A percentile compares a stretch with the other conserved stretches of the same genome.
Evolutionary conservation across 2,329 filamentous ascomycete species (phyloP).

Genomic region (Penicillium glabrum): DNA sequence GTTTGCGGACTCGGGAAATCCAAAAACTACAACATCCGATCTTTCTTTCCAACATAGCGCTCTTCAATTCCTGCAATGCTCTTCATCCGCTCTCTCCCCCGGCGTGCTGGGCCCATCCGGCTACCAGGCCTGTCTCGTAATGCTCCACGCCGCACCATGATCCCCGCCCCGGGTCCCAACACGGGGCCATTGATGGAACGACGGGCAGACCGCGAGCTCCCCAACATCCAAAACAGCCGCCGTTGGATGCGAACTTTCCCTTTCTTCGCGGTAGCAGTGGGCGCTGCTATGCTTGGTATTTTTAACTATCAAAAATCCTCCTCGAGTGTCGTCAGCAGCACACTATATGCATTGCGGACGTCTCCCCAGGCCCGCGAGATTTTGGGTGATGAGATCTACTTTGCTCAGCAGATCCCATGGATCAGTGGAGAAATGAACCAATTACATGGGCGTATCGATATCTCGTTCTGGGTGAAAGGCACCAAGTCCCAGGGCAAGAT

Average conservation of each 20-base stretch:
- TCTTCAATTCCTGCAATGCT: slow-evolving; percentile 10
- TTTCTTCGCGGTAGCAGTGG: slow-evolving; percentile 73
- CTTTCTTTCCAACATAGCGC: not conserved
- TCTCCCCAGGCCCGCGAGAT: slow-evolving; percentile 70
- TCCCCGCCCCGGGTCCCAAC: slow-evolving; percentile 51
- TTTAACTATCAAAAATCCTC: slow-evolving; percentile 99
- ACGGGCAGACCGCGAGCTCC: slow-evolving; percentile 54
- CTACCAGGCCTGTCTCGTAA: slow-evolving; percentile 8
- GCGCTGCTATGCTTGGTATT: slow-evolving; percentile 74
- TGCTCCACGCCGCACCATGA: slow-evolving; percentile 43
- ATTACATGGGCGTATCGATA: slow-evolving; percentile 85
- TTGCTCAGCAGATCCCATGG: slow-evolving; percentile 76
- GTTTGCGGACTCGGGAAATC: slow-evolving; percentile 5
- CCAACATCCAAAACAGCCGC: slow-evolving; percentile 47
- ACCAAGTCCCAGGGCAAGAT: slow-evolving; percentile 70
- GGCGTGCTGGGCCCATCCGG: slow-evolving; percentile 16
- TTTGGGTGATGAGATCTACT: slow-evolving; percentile 86
- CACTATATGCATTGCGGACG: slow-evolving; percentile 87
- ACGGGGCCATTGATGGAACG: slow-evolving; percentile 54
- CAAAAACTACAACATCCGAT: slow-evolving; percentile 4
- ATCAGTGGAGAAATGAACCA: slow-evolving; percentile 89
- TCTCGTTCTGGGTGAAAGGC: slow-evolving; percentile 83
- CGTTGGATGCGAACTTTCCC: slow-evolving; percentile 74
- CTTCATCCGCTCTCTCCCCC: slow-evolving; percentile 10
- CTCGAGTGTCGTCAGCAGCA: slow-evolving; percentile 81